Evolutionary conservation across 1,284 basidiomycete species (phyloP).

Genomic region (Papiliotrema fonsecae): DNA sequence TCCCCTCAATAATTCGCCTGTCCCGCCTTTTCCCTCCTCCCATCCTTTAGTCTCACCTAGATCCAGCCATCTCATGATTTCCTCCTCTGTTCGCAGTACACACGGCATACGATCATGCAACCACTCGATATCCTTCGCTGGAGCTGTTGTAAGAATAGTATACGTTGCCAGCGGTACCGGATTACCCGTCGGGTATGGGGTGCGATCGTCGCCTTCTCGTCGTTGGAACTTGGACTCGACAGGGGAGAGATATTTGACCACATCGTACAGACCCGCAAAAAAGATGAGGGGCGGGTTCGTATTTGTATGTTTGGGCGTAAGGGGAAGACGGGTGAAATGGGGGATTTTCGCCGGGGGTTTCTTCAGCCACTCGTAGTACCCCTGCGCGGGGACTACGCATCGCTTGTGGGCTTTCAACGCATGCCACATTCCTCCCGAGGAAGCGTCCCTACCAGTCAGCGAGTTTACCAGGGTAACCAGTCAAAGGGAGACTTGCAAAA

Average conservation of each 20-base stretch:
- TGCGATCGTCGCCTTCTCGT: conserved; percentile 22
- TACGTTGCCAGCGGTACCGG: conserved; percentile 69
- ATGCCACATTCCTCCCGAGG: conserved; percentile 66
- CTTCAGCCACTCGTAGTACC: conserved; percentile 89
- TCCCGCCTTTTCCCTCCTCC: conserved; percentile 51
- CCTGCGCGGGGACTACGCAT: conserved; percentile 73
- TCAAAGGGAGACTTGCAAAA: too few species aligned
- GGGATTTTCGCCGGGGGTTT: conserved; percentile 72
- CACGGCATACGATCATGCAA: conserved; percentile 91
- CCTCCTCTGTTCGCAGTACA: conserved; percentile 62
- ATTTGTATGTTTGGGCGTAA: conserved; percentile 9
- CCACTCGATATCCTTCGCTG: conserved; percentile 64
- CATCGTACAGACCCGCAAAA: conserved; percentile 84
- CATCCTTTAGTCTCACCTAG: conserved; percentile 61
- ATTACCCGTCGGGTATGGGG: conserved; percentile 50
- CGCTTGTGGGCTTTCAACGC: conserved; percentile 71
- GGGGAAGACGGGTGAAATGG: conserved; percentile 65
- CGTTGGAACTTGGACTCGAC: conserved; percentile 23
- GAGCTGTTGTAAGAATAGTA: conserved; percentile 80
- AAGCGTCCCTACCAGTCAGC: too few species aligned
- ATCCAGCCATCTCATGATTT: conserved; percentile 73
- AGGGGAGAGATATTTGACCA: conserved; percentile 52
- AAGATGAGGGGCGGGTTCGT: conserved; percentile 64
- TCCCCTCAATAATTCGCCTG: conserved; percentile 59
- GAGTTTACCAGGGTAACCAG: too few species aligned